Evolutionary conservation across 2,329 filamentous ascomycete genomes (phyloP).

Genomic region (Sarocladiaceae sp.): DNA sequence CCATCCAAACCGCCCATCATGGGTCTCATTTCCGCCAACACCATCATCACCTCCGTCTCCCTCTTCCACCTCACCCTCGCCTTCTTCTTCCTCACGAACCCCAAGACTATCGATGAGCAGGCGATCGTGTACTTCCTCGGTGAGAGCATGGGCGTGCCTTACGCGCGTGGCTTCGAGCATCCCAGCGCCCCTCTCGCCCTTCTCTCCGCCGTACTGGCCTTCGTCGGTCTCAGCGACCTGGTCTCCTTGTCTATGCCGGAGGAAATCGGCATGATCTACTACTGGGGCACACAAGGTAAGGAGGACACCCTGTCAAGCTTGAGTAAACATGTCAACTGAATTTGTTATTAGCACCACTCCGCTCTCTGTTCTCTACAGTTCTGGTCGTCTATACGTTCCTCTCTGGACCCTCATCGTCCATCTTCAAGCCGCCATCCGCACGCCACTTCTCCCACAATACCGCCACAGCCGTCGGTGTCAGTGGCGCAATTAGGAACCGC

Average conservation of each 20-base stretch:
- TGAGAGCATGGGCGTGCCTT: slow-evolving; percentile 72
- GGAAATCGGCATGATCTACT: slow-evolving; percentile 54
- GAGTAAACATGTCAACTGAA: slow-evolving; percentile 10
- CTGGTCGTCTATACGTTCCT: slow-evolving; percentile 60
- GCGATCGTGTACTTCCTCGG: slow-evolving; percentile 75
- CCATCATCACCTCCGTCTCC: slow-evolving; percentile 73
- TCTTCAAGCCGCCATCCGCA: slow-evolving; percentile 32
- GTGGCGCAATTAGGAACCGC: slow-evolving; percentile 72
- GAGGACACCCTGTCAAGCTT: slow-evolving; percentile 31
- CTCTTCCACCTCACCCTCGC: slow-evolving; percentile 80
- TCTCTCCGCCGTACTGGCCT: slow-evolving; percentile 59
- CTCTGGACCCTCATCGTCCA: slow-evolving; percentile 45
- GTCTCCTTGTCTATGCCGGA: slow-evolving; percentile 62
- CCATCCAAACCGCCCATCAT: slow-evolving; percentile 49
- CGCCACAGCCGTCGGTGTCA: slow-evolving; percentile 38
- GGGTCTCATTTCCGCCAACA: slow-evolving; percentile 74
- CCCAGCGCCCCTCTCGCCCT: slow-evolving; percentile 68
- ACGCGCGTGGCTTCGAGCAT: slow-evolving; percentile 59
- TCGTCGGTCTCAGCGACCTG: slow-evolving; percentile 57
- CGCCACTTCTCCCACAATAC: slow-evolving; percentile 27
- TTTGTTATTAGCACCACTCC: slow-evolving; percentile 48
- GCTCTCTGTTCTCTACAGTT: slow-evolving; percentile 55
- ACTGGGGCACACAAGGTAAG: slow-evolving; percentile 61
- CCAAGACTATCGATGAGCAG: slow-evolving; percentile 67
- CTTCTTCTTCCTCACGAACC: slow-evolving; percentile 75